phyloP scores from a whole-genome alignment of 169 alveolate species.

The Plasmodium inui region DNA sequence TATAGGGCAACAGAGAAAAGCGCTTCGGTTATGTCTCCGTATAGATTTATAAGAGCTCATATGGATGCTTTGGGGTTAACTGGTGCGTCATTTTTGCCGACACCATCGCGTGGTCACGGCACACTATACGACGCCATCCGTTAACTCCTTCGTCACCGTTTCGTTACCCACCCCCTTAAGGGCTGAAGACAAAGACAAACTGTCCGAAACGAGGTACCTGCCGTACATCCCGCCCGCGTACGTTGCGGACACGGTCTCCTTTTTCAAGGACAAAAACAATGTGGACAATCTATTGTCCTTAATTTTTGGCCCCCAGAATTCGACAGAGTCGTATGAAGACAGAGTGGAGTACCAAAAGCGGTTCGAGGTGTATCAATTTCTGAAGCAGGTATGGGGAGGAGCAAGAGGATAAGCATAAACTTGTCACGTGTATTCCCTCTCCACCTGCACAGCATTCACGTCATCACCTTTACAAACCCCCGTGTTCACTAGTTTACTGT shows the following conservation, averaged over 20 bases:
- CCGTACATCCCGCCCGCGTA: slow-evolving; percentile 86
- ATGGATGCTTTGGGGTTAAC: neutral
- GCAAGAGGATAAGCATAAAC: neutral
- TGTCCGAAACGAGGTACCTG: slow-evolving; percentile 81
- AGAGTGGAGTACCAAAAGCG: slow-evolving; percentile 78
- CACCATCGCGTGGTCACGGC: neutral
- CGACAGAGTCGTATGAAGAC: slow-evolving; percentile 81
- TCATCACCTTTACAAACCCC: neutral
- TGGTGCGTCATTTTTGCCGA: neutral
- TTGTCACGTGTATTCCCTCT: neutral
- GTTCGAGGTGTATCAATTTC: slow-evolving; percentile 75
- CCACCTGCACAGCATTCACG: neutral
- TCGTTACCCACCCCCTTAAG: neutral
- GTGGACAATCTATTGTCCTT: slow-evolving; percentile 81
- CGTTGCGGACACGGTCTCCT: slow-evolving; percentile 82
- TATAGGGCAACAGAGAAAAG: neutral
- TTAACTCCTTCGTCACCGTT: neutral
- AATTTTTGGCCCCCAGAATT: slow-evolving; percentile 82
- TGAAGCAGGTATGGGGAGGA: slow-evolving; percentile 60
- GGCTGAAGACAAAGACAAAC: slow-evolving; percentile 48
- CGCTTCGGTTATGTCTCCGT: neutral
- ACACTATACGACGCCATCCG: neutral
- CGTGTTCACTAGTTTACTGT: neutral
- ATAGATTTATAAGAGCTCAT: neutral
- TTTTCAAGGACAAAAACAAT: slow-evolving; percentile 80